Conservation (phyloP, 768 basidiomycete species). For the Scleroderma bovista region DNA sequence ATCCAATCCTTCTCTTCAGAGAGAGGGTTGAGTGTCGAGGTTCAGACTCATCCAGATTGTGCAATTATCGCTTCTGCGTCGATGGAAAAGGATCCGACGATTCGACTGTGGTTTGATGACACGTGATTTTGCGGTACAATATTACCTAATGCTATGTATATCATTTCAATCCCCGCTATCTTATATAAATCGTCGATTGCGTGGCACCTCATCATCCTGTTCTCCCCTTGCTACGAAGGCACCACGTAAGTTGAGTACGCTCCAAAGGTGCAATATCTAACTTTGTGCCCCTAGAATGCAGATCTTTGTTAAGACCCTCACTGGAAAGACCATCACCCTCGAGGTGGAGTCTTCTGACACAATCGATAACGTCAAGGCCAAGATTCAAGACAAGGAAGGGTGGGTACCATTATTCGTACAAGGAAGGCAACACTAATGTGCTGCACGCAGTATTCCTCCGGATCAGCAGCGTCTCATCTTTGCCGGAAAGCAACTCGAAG, state of each 20-base stretch:
- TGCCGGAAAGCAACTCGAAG: too few species aligned
- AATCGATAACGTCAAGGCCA: background rate
- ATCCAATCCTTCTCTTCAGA: conserved; percentile 3
- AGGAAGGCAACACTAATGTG: too few species aligned
- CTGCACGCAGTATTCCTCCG: too few species aligned
- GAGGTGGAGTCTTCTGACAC: background rate
- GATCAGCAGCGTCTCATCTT: too few species aligned
- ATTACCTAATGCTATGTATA: too few species aligned
- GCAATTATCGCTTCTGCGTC: conserved; percentile 82
- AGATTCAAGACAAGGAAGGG: background rate
- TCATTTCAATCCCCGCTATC: too few species aligned
- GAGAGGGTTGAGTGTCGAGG: conserved; percentile 5
- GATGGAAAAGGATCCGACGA: conserved; percentile 83
- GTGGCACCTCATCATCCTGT: too few species aligned
- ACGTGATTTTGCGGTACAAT: background rate
- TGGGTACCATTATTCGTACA: too few species aligned
- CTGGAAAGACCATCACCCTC: background rate
- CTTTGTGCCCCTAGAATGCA: background rate
- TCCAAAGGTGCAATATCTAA: too few species aligned
- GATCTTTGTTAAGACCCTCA: background rate
- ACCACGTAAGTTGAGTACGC: too few species aligned
- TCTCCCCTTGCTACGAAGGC: too few species aligned
- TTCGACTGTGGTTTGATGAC: conserved; percentile 73
- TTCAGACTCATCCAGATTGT: conserved; percentile 71
- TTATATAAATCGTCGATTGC: too few species aligned